Evolutionary conservation across 257 asterid genomes (phyloP).

Genomic region (Nicotiana tomentosiformis): DNA sequence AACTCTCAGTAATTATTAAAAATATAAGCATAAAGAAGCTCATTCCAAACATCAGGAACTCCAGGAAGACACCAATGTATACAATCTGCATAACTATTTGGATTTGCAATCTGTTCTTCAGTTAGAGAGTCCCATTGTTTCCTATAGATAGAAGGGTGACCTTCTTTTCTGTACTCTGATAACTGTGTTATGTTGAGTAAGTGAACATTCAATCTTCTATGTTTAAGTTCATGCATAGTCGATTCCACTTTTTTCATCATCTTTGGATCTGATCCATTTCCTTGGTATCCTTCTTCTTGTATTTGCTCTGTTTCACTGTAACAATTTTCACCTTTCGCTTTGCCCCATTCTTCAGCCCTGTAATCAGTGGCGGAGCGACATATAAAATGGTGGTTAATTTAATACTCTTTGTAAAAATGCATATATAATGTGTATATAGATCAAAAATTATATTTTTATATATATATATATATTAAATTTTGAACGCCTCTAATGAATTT

Average conservation of each 20-base stretch:
- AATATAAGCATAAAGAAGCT: conserved; percentile 59
- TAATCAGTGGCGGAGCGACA: neutral
- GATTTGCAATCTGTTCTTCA: conserved; percentile 44
- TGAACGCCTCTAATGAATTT: no score
- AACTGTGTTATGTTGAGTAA: conserved; percentile 73
- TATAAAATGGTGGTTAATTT: no score
- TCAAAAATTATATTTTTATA: no score
- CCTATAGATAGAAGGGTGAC: conserved; percentile 72
- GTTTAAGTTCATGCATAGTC: conserved; percentile 36
- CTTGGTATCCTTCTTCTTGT: conserved; percentile 42
- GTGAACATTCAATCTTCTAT: conserved; percentile 51
- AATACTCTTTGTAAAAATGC: no score
- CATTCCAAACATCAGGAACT: conserved; percentile 91
- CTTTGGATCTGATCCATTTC: conserved; percentile 64
- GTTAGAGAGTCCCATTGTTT: conserved; percentile 75
- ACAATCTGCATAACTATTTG: conserved; percentile 63
- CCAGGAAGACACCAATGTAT: conserved; percentile 97
- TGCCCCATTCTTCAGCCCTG: conserved; percentile 86
- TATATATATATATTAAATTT: no score
- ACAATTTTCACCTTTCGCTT: conserved; percentile 46
- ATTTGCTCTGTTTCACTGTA: conserved; percentile 48
- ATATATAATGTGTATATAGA: no score
- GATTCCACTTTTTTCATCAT: conserved; percentile 73
- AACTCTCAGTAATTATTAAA: conserved; percentile 9
- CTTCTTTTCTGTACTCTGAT: conserved; percentile 80